phyloP scores from a whole-genome alignment of 2,329 filamentous ascomycete genomes.

The Botrytis paeoniae region DNA sequence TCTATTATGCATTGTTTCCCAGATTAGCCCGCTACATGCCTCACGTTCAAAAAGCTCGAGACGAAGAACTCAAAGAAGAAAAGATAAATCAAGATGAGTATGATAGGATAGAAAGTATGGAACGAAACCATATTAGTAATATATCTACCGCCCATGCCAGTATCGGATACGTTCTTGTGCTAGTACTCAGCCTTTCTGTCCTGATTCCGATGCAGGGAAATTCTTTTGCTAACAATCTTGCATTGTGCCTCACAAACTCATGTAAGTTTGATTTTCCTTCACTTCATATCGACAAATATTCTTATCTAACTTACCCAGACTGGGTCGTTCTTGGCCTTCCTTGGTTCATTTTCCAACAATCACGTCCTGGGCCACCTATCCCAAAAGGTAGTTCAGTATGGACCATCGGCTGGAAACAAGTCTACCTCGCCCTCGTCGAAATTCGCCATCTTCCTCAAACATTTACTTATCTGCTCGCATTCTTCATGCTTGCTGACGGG shows the following conservation, averaged over 20 bases:
- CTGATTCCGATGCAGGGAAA: conserved; percentile 41
- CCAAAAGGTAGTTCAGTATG: conserved; percentile 42
- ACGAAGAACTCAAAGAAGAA: conserved; percentile 41
- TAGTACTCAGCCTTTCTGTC: conserved; percentile 42
- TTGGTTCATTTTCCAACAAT: conserved; percentile 45
- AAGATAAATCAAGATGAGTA: conserved; percentile 42
- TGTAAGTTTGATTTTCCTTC: conserved; percentile 37
- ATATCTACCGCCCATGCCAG: conserved; percentile 45
- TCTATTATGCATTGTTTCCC: conserved; percentile 44
- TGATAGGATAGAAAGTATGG: conserved; percentile 43
- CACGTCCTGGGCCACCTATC: conserved; percentile 41
- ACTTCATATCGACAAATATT: background rate
- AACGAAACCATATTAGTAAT: conserved; percentile 44
- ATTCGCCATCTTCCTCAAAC: conserved; percentile 42
- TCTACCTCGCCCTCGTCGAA: conserved; percentile 41
- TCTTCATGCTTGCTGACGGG: conserved; percentile 44
- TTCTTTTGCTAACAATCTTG: conserved; percentile 41
- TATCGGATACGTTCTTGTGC: conserved; percentile 42
- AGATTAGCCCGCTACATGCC: conserved; percentile 42
- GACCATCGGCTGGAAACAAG: conserved; percentile 44
- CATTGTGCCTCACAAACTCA: conserved; percentile 43
- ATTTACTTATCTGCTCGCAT: conserved; percentile 43
- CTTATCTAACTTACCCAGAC: conserved; percentile 32
- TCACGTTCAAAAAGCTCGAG: conserved; percentile 42
- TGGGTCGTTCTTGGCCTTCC: conserved; percentile 44